Evolutionary conservation across 2,329 filamentous ascomycete genomes (phyloP).

Genomic region (Talaromyces sp.): DNA sequence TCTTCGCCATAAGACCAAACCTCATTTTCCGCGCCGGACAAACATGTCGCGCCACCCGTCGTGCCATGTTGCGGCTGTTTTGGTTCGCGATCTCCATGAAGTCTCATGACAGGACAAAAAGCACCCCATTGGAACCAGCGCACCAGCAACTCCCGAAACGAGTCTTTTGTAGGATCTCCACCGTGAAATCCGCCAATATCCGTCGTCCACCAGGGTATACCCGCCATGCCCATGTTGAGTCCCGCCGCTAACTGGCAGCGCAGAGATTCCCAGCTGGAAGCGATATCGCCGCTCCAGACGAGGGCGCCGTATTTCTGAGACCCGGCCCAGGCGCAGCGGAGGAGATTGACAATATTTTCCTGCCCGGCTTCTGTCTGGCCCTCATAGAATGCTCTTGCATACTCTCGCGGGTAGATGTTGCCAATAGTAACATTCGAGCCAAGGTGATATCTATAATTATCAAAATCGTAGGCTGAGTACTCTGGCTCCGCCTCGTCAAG

Average conservation of each 20-base stretch:
- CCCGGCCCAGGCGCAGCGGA: constrained; percentile 56
- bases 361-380: constrained; percentile 55
- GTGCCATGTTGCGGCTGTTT: constrained; percentile 45
- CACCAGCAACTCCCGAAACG: constrained; percentile 61
- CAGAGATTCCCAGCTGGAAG: constrained; percentile 59
- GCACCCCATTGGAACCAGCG: constrained; percentile 69
- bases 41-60: constrained; percentile 36
- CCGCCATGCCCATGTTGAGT: constrained; percentile 63
- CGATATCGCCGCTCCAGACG: constrained; percentile 67
- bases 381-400: constrained; percentile 59
- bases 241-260: constrained; percentile 61
- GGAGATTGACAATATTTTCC: constrained; percentile 57
- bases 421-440: constrained; percentile 56
- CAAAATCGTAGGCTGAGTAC: constrained; percentile 63
- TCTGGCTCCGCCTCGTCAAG: constrained; percentile 68
- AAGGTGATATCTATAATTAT: constrained; percentile 60
- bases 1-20: constrained; percentile 64
- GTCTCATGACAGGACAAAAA: constrained; percentile 65
- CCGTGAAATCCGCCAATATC: constrained; percentile 70
- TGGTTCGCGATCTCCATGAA: constrained; percentile 65
- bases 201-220: constrained; percentile 67
- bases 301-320: constrained; percentile 63
- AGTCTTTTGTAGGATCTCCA: constrained; percentile 54
- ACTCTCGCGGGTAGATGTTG: constrained; percentile 59
- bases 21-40: constrained; percentile 57